Evolutionary conservation across 805 yeast species (phyloP), one percentile per base, ranked within the genome.

Genomic region (Saccharomycopsis javanensis): DNA sequence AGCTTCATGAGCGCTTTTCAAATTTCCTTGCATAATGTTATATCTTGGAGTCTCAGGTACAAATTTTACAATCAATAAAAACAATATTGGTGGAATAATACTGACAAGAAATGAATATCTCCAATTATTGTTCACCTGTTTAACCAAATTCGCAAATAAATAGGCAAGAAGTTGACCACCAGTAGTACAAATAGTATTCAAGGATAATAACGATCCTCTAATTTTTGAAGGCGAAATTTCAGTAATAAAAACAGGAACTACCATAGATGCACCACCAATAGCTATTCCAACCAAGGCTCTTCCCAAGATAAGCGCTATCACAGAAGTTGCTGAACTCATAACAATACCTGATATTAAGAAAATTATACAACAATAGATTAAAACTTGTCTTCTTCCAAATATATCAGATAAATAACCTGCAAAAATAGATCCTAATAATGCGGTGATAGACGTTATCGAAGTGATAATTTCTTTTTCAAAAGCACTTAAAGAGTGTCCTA

Each of bases 251-350:
- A 79, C 73, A 0, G 85, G 92, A 2, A 83, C 81, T 45, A 83
- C 74, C 63, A 85, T 86, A 0, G 90, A 79, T 5, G 86, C 84
- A 28, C 79, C 78, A 15, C 94, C 94, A 25, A 86, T 82, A 7
- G 86, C 89, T 27, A 83, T 64, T n/a, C 91, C 91, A 15, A 86
- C 78, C 33, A 82, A 67, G 31, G 79, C 74, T 58, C 92, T 73
- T 1, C 92, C 92, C 53, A 72, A 62, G 34, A 75, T 68, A 57
- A 79, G 64, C 60, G 72, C 73, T 57, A 67, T 61, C 65, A 81
- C 72, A 13, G 71, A 67, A 23, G 65, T 58, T 1, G 72, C 63
- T 13, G 79, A 64, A 0, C 81, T 69, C 67, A 81, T 77, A 64
- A 77, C 77, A 16, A 80, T 61, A 1, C 82, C 81, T 13, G 81